Conservation (phyloP, 2,329 filamentous ascomycete species). For the Pseudopyrenochaeta lycopersici region DNA sequence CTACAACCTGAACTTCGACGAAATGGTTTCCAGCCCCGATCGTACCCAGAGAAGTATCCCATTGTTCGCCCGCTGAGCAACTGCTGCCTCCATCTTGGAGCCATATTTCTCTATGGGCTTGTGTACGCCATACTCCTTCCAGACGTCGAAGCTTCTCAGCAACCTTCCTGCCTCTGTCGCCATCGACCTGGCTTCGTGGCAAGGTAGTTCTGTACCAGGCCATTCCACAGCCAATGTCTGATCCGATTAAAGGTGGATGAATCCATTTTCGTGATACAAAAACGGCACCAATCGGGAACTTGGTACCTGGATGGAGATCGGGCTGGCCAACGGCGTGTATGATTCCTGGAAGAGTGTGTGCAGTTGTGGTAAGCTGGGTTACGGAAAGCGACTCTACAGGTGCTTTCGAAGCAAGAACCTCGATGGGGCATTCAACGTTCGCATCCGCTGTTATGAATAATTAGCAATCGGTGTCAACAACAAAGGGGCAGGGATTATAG, state of each 20-base stretch:
- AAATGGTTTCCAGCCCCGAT: conserved; percentile 53
- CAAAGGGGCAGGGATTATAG: conserved; percentile 10
- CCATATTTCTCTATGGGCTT: conserved; percentile 40
- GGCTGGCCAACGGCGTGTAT: conserved; percentile 47
- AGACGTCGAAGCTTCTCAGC: conserved; percentile 47
- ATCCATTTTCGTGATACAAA: conserved; percentile 48
- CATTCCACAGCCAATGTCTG: conserved; percentile 53
- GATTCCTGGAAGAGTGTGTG: conserved; percentile 45
- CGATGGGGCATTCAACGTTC: conserved; percentile 26
- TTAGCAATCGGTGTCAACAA: conserved; percentile 1
- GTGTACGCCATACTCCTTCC: conserved; percentile 45
- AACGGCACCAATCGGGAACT: conserved; percentile 50
- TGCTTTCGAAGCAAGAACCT: conserved; percentile 37
- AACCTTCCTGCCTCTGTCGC: conserved; percentile 45
- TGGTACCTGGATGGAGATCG: conserved; percentile 49
- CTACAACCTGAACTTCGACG: conserved; percentile 50
- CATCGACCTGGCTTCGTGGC: conserved; percentile 40
- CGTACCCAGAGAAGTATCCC: conserved; percentile 46
- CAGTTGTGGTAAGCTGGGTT: conserved; percentile 42
- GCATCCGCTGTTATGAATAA: conserved; percentile 19
- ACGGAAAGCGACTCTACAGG: conserved; percentile 40
- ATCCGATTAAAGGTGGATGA: conserved; percentile 50
- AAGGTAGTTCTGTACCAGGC: conserved; percentile 49
- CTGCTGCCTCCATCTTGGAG: conserved; percentile 25
- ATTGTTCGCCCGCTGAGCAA: conserved; percentile 40